Percentiles rank a stretch among this genome's conserved stretches.
These are phyloP conservation scores for Hericium coralloides DNA, from an alignment of 768 basidiomycete genomes.

Conservation along the genomic window DNA sequence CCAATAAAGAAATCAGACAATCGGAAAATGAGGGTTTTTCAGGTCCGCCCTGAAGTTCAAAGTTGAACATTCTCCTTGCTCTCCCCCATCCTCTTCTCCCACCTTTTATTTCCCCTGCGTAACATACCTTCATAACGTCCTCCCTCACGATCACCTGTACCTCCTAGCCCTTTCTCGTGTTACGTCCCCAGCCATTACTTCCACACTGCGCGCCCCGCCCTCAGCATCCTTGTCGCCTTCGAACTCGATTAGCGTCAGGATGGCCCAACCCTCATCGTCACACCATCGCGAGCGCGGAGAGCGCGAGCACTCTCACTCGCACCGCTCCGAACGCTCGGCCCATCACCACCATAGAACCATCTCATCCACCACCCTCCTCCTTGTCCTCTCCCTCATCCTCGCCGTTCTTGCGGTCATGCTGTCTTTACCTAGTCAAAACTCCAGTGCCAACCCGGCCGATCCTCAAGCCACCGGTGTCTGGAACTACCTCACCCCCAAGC, in stretches of 20 bases:
- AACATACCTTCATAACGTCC: slow-evolving; percentile 15
- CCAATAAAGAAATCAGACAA: slow-evolving; percentile 18
- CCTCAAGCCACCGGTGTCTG: slow-evolving; percentile 43
- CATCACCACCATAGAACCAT: slow-evolving; percentile 77
- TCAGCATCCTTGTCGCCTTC: slow-evolving; percentile 73
- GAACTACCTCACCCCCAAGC: slow-evolving; percentile 74
- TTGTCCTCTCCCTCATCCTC: slow-evolving; percentile 77
- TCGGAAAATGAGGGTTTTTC: slow-evolving; percentile 8
- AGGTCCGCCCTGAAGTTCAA: slow-evolving; percentile 13
- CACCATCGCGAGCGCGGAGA: slow-evolving; percentile 51
- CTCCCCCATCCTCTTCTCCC: slow-evolving; percentile 15
- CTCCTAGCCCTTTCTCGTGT: neutral
- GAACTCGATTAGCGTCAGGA: slow-evolving; percentile 60
- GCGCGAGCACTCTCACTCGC: slow-evolving; percentile 37
- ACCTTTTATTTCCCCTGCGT: slow-evolving; percentile 14
- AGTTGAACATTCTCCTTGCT: slow-evolving; percentile 21
- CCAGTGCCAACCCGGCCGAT: slow-evolving; percentile 28
- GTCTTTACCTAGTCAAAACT: slow-evolving; percentile 57
- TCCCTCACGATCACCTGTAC: neutral
- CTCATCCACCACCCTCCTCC: slow-evolving; percentile 81
- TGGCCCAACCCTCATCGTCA: slow-evolving; percentile 83
- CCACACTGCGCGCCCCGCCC: slow-evolving; percentile 49
- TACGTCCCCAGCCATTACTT: slow-evolving; percentile 43
- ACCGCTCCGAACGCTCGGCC: slow-evolving; percentile 48
- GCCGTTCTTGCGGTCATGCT: slow-evolving; percentile 90